Base-by-base conservation (phyloP, 73 alveolate species). In the Tetrahymena thermophila region DNA sequence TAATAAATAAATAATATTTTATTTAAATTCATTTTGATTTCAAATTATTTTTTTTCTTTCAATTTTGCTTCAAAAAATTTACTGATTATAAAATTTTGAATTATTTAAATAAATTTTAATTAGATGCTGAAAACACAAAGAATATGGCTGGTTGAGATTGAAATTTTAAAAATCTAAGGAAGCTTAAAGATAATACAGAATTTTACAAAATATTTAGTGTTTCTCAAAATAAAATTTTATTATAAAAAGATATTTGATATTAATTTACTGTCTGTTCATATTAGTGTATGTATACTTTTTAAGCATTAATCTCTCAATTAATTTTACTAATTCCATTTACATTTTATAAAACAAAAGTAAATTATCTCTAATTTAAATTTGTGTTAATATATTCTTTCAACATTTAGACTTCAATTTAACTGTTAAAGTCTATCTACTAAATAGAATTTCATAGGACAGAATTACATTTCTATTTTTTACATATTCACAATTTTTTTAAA, bases 91-190 rank as follows among this genome's bases (percentile, higher is more conserved):
- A 50, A 50, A 16, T 50, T 43, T 50, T 50, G 83, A 50, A 50
- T 11, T 16, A 50, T 50, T 50, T 50, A 50, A 50, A 50, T 50
- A 50, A 50, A 50, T 28, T 71, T 71, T 71, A 28, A 71, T 28
- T 71, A 71, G 89, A 71, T n/a, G 89, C 89, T n/a, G 89, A 71
- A 28, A 71, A 71, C 89, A 71, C 89, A n/a, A 71, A 71, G 89
- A n/a, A 71, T 13, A 71, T 71, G 89, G 89, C 37, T 71, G 89
- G 40, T 71, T 50, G 83, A 50, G 4, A 71, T 4, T 71, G 17
- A 25, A 71, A 71, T 71, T 71, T 71, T 71, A 16, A 31, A n/a
- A 71, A 71, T 71, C 37, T n/a, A 71, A 13, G 0, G 17, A 71
- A 25, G n/a, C 37, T 28, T 19, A 71, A 56, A 56, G 35, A 56